These are phyloP conservation scores for Naumovozyma castellii DNA, from an alignment of 805 yeast genomes.

Conservation along the genomic window DNA sequence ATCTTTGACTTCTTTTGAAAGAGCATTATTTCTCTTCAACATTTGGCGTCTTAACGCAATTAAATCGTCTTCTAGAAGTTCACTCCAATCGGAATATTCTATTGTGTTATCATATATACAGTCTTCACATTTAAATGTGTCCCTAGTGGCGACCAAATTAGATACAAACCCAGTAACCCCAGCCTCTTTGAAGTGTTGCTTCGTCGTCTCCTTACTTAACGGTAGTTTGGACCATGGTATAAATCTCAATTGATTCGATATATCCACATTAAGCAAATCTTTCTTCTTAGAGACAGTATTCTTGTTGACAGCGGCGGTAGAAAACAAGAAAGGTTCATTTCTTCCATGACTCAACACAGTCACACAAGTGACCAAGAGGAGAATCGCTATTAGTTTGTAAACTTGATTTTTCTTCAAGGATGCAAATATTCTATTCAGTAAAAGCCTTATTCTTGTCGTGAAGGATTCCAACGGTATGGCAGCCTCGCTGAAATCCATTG, in stretches of 20 bases:
- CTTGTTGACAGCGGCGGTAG: too few relatives aligned
- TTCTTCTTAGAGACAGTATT: slow-evolving; percentile 1
- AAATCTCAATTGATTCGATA: background rate
- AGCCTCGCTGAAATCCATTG: too few relatives aligned
- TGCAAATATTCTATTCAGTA: too few relatives aligned
- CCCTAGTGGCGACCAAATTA: background rate
- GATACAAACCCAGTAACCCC: background rate
- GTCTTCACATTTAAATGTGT: too few relatives aligned
- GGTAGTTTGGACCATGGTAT: background rate
- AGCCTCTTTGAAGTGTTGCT: background rate
- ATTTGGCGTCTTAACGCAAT: background rate
- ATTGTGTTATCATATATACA: too few relatives aligned
- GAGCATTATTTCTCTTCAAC: background rate
- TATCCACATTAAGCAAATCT: background rate
- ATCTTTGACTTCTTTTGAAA: slow-evolving; percentile 8
- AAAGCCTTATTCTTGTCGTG: too few relatives aligned
- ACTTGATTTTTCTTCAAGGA: too few relatives aligned
- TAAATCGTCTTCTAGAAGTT: background rate
- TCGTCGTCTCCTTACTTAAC: background rate
- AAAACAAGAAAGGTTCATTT: too few relatives aligned
- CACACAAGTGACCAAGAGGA: too few relatives aligned
- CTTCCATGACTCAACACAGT: too few relatives aligned
- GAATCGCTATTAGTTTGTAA: too few relatives aligned
- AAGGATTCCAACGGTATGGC: too few relatives aligned
- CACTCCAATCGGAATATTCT: slow-evolving; percentile 4